These are phyloP conservation scores for Dispira parvispora DNA, from an alignment of 192 early-diverging fungal genomes.

Conservation along the genomic window DNA sequence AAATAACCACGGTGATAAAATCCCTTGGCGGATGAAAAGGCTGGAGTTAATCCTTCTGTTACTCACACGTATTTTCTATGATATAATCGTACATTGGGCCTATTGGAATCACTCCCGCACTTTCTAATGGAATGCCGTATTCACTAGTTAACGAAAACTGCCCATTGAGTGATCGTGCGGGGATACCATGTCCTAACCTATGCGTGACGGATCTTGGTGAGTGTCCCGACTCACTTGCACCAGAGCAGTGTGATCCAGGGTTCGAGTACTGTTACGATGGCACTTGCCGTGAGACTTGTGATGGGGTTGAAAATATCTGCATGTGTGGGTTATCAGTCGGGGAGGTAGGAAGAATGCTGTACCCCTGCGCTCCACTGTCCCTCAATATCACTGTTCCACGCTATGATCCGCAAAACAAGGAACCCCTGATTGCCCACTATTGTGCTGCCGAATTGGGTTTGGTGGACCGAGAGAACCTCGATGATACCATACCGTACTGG, in stretches of 20 bases:
- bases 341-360: constrained; percentile 18
- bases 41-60: background rate
- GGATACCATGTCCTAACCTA: constrained; percentile 31
- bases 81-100: background rate
- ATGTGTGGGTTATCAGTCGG: constrained; percentile 22
- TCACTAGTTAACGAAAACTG: constrained; percentile 13
- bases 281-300: constrained; percentile 28
- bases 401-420: constrained; percentile 27
- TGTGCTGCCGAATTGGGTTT: constrained; percentile 14
- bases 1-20: background rate
- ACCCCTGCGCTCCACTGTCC: constrained; percentile 30
- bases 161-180: constrained; percentile 26
- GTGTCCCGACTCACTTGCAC: constrained; percentile 27
- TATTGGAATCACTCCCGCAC: constrained; percentile 11
- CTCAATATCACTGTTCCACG: constrained; percentile 25
- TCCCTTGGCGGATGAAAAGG: background rate
- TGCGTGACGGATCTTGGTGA: constrained; percentile 29
- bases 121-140: constrained; percentile 29
- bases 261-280: constrained; percentile 37
- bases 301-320: constrained; percentile 28
- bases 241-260: constrained; percentile 19
- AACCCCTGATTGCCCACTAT: constrained; percentile 12
- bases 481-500: background rate
- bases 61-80: background rate
- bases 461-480: constrained; percentile 1